Base-by-base conservation (phyloP, 805 yeast species). In the Myxozyma kluyveri region DNA sequence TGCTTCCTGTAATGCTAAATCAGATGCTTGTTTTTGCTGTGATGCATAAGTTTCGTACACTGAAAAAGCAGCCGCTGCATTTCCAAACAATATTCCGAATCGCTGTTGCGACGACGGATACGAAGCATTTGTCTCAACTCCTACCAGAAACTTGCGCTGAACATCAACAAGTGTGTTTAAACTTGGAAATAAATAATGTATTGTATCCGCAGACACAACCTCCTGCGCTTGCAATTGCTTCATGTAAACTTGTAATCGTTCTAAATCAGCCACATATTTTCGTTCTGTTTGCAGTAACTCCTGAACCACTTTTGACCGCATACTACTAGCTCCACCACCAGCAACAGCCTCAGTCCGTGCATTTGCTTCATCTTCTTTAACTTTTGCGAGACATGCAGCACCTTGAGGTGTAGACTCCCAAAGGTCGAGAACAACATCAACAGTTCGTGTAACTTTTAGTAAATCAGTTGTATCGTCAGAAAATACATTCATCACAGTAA, bases 11-110 rank as follows among this genome's bases (percentile, higher is more conserved):
- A 69, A 66, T 35, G 93, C 86, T 49, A 88, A 77, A 50, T 88
- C 96, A 39, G 88, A 79, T 1, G 98, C 96, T 2, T 88, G 81
- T 60, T 82, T 81, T 69, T 88, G 97, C 52, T 91, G 91, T 49
- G 89, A 76, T 23, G 97, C 87, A 91, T 96, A 93, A 5, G 96
- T 89, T 67, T 89, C 96, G 69, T 93, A 93, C 7, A 88, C 81
- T 1, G 56, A 32, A 72, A 93, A 93, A 24, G 89, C 91, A 33
- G 82, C 81, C 31, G 90, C 86, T 9, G 93, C 87, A 67, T 85
- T 95, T 54, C 86, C 75, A 67, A 93, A 91, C 1, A 90, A 77
- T 1, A 95, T 85, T 1, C 98, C 99, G 42, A 91, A 81, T 56
- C 96, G 76, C 69, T 90, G 96, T 63, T 80, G 80, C 51, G 80